Evolutionary conservation across 805 yeast species (phyloP).

Genomic region (Saccharomycopsis microspora): DNA sequence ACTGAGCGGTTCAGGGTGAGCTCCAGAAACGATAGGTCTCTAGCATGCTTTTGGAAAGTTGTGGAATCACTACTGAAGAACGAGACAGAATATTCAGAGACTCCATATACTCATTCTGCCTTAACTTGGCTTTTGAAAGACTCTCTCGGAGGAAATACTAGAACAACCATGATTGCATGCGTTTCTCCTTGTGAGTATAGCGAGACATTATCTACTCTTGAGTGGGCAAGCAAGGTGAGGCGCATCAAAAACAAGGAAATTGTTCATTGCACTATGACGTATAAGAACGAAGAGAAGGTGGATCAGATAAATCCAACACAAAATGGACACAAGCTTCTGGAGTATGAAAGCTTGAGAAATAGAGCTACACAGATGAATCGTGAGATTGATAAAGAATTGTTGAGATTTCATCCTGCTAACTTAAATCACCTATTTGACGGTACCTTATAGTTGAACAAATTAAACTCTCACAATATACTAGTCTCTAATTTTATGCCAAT

Average conservation of each 20-base stretch:
- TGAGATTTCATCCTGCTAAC: not conserved
- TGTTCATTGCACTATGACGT: constrained; percentile 31
- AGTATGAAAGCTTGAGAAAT: constrained; percentile 8
- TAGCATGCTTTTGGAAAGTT: constrained; percentile 70
- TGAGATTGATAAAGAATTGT: not conserved
- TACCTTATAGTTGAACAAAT: not conserved
- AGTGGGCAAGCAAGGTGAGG: constrained; percentile 73
- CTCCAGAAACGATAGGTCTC: constrained; percentile 61
- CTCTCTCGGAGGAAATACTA: constrained; percentile 75
- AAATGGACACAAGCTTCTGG: constrained; percentile 22
- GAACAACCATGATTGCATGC: constrained; percentile 81
- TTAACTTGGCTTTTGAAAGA: constrained; percentile 70
- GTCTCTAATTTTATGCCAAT: too few species aligned
- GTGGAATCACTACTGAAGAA: constrained; percentile 36
- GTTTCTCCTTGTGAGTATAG: constrained; percentile 72
- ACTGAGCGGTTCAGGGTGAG: constrained; percentile 64
- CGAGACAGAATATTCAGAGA: constrained; percentile 20
- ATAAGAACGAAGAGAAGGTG: constrained; percentile 26
- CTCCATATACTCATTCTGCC: constrained; percentile 67
- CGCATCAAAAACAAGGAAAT: constrained; percentile 52
- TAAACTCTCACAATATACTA: not conserved
- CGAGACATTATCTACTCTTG: constrained; percentile 62
- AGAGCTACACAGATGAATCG: not conserved
- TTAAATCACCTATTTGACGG: not conserved
- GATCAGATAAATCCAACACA: constrained; percentile 28